phyloP scores from a whole-genome alignment of 176 grass and related monocot species.

The Miscanthus lutarioriparius region DNA sequence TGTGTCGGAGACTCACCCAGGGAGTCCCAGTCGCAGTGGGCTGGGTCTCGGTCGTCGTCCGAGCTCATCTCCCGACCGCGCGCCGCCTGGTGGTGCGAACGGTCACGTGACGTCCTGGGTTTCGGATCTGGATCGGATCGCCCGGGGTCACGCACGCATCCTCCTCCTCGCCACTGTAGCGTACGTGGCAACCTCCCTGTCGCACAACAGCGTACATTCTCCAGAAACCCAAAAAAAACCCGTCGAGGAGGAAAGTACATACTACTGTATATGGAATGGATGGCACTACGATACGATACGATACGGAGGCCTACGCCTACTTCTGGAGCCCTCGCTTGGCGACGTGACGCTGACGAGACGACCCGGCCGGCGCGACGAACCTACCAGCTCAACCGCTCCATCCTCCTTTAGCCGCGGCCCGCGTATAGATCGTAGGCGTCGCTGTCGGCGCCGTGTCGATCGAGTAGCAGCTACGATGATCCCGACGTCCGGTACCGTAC shows the following conservation, averaged over 20 bases:
- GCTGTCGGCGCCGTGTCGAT: not conserved
- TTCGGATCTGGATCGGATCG: not conserved
- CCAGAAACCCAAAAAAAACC: not conserved
- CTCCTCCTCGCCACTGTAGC: not conserved
- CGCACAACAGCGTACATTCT: not conserved
- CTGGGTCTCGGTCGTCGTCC: too few relatives aligned
- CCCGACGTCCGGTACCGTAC: not conserved
- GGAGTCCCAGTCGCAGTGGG: too few relatives aligned
- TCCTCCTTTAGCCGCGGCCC: not conserved
- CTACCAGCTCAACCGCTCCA: not conserved
- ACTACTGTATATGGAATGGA: not conserved
- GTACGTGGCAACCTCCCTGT: not conserved
- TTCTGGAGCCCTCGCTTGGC: not conserved
- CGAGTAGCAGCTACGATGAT: not conserved
- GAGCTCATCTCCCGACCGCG: not conserved
- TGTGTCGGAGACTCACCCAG: too few relatives aligned
- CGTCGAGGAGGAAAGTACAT: not conserved
- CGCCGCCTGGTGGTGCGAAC: not conserved
- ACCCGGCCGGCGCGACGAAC: not conserved
- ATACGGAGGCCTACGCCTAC: too few relatives aligned
- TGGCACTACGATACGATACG: not conserved
- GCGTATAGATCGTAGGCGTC: not conserved
- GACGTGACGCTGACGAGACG: not conserved
- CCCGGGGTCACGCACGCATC: too few relatives aligned
- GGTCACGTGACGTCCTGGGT: too few relatives aligned